Conservation (phyloP, 345 rosid species). For the Erysimum cheiranthoides region DNA sequence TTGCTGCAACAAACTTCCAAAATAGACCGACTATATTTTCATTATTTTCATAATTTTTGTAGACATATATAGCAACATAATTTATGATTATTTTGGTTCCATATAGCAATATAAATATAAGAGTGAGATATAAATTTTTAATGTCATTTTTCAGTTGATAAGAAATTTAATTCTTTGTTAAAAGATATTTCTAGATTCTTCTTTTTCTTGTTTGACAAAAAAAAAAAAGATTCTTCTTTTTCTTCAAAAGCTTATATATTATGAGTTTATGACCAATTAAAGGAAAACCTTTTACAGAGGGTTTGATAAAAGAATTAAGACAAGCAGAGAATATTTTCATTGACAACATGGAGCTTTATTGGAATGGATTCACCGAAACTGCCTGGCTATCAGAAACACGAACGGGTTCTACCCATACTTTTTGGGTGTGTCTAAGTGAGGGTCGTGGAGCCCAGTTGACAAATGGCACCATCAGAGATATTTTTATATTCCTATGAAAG, state of each 20-base stretch:
- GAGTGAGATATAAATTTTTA: background rate
- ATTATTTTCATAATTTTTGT: background rate
- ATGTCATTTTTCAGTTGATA: background rate
- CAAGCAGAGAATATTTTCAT: too few relatives aligned
- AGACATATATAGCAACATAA: background rate
- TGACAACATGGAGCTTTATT: too few relatives aligned
- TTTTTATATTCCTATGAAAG: background rate
- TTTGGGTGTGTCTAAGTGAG: background rate
- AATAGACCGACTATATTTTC: slow-evolving; percentile 6
- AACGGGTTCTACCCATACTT: too few relatives aligned
- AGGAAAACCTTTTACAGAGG: background rate
- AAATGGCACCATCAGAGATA: background rate
- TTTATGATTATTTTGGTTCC: background rate
- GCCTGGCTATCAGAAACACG: too few relatives aligned
- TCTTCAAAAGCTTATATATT: background rate
- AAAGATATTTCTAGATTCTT: background rate
- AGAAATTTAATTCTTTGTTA: background rate
- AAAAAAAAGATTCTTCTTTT: background rate
- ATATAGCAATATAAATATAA: background rate
- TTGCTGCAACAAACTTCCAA: slow-evolving; percentile 27
- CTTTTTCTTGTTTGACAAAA: too few relatives aligned
- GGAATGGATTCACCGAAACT: too few relatives aligned
- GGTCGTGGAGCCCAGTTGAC: too few relatives aligned
- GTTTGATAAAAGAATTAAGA: background rate
- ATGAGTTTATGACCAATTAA: background rate